Base-by-base conservation (phyloP, 2,329 filamentous ascomycete genomes). In the Neoscytalidium dimidiatum region DNA sequence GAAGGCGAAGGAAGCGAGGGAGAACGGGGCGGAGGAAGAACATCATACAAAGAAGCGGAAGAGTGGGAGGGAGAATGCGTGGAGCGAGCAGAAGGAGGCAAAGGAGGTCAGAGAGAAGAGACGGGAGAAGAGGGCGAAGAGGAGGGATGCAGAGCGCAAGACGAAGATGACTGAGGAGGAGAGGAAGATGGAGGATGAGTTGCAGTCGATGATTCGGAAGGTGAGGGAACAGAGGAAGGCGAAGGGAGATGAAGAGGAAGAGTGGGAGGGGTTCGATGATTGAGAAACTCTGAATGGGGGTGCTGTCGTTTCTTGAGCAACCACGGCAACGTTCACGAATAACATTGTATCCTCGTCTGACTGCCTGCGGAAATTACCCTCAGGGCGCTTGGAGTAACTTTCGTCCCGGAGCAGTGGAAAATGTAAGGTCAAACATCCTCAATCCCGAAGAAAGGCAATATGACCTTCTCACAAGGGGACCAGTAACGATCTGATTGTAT, bases 31-130 rank as follows among this genome's bases (percentile, higher is more conserved):
- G 19, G 62, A 67, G 29, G 66, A 57, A 0, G 65, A 69, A 53
- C 35, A 29, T 14, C 41, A 52, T 7, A 4, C 29, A 13, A 62
- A 61, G 33, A 48, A 46, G 35, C 71, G 72, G 63, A 67, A 69
- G 35, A 69, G 71, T 38, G 68, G 69, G 3, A 71, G 71, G 33
- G 71, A 72, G 9, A 69, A 68, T 49, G 75, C 75, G 4, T 78
- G 75, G 76, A 78, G 72, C 2, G 69, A 73, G 66, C 74, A 78
- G 66, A 77, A 75, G 66, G 75, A 77, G n/a, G 66, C 70, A 51
- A 72, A 71, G 46, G 73, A 68, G 6, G 65, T 64, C 1, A 75
- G 74, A 65, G 75, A 78, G 46, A 51, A 72, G 66, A 67, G 72
- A 29, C 69, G 72, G 53, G 75, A 78, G 49, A 76, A 77, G 66